Percentiles rank a stretch among this genome's conserved stretches.
Evolutionary conservation across 106 monocot species (phyloP).

Genomic region (Iris macrosiphon): DNA sequence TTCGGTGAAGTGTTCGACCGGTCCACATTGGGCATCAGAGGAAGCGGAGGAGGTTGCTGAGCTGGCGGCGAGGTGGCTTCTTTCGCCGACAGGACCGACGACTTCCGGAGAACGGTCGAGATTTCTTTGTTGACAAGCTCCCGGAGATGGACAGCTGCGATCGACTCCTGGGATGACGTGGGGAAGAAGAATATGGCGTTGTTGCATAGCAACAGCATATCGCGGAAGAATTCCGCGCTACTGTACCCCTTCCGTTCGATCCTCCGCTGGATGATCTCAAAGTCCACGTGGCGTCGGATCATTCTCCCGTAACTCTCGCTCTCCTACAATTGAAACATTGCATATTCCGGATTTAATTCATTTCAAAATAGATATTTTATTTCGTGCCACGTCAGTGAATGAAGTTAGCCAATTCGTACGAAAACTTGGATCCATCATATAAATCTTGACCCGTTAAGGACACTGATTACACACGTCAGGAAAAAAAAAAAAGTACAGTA

Average conservation of each 20-base stretch:
- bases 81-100: background rate
- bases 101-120: background rate
- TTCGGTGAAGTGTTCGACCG: background rate
- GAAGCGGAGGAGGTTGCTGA: background rate
- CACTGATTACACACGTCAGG: background rate
- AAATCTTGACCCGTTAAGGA: too few relatives aligned
- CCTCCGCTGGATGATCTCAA: conserved; percentile 43
- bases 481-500: background rate
- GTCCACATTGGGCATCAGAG: background rate
- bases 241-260: conserved; percentile 31
- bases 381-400: background rate
- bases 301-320: conserved; percentile 30
- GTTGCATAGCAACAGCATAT: conserved; percentile 70
- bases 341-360: too few relatives aligned
- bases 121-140: conserved; percentile 31
- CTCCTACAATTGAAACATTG: conserved; percentile 42
- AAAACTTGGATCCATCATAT: too few relatives aligned
- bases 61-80: background rate
- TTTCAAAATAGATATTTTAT: too few relatives aligned
- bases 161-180: conserved; percentile 32
- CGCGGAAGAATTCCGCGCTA: conserved; percentile 46
- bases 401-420: background rate
- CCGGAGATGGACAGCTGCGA: conserved; percentile 47
- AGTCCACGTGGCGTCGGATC: conserved; percentile 78
- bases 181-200: conserved; percentile 83